A percentile compares a stretch with the other conserved stretches of the same genome.
Conservation (phyloP, 2,329 filamentous ascomycete species). For the Fusarium neocosmosporiellum region DNA sequence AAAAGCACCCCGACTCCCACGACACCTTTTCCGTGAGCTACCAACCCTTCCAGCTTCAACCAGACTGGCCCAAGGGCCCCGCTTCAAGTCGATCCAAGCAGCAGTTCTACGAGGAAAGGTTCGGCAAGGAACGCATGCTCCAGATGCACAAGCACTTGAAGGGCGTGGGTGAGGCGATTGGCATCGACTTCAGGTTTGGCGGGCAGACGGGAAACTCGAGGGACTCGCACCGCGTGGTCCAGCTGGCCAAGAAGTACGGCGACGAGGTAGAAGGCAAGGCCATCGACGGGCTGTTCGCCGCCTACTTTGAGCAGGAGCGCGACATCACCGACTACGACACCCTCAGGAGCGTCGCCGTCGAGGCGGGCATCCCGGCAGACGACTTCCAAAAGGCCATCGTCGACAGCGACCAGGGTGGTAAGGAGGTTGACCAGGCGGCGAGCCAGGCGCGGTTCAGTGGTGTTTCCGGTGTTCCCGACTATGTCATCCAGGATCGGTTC, state of each 20-base stretch:
- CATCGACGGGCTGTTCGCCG: conserved; percentile 56
- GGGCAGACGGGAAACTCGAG: conserved; percentile 81
- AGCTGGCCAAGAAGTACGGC: conserved; percentile 61
- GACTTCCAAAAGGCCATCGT: conserved; percentile 52
- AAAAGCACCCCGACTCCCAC: conserved; percentile 53
- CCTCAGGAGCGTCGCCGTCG: conserved; percentile 49
- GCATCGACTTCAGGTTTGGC: conserved; percentile 65
- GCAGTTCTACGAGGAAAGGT: conserved; percentile 56
- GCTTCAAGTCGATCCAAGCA: conserved; percentile 50
- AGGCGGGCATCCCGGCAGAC: conserved; percentile 59
- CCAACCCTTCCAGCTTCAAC: conserved; percentile 59
- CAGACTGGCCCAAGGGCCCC: conserved; percentile 47
- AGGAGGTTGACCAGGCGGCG: conserved; percentile 48
- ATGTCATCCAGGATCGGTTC: conserved; percentile 75
- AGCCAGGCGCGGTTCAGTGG: conserved; percentile 43
- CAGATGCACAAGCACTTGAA: conserved; percentile 46
- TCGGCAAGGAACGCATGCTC: conserved; percentile 71
- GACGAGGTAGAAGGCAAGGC: conserved; percentile 67
- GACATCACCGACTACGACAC: conserved; percentile 56
- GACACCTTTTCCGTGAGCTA: conserved; percentile 70
- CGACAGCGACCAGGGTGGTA: conserved; percentile 61
- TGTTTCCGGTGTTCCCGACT: conserved; percentile 77
- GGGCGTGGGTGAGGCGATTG: conserved; percentile 47
- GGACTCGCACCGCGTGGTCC: conserved; percentile 76
- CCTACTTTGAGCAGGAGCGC: conserved; percentile 56